phyloP scores from a whole-genome alignment of 1,284 basidiomycete genomes.

The Ganoderma lucidum region DNA sequence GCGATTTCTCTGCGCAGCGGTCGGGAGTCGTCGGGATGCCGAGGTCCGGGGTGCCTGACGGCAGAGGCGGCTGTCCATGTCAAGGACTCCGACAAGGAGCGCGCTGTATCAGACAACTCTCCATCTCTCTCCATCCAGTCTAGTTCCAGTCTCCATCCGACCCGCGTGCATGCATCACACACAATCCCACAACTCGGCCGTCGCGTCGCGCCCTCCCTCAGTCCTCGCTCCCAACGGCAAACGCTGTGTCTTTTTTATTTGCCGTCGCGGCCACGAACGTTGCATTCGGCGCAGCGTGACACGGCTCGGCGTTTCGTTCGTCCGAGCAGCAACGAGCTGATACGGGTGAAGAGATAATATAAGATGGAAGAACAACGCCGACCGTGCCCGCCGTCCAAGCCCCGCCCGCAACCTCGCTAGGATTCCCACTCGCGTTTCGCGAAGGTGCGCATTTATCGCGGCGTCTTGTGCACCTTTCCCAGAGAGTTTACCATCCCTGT shows the following conservation, averaged over 20 bases:
- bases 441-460: not conserved
- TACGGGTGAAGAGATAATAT: not conserved
- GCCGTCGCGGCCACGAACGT: not conserved
- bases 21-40: not conserved
- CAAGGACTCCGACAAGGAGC: not conserved
- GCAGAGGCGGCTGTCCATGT: not conserved
- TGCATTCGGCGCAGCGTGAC: not conserved
- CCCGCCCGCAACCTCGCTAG: not conserved
- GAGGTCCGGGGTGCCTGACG: conserved; percentile 1
- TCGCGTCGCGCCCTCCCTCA: not conserved
- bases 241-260: not conserved
- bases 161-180: not conserved
- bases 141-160: not conserved
- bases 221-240: not conserved
- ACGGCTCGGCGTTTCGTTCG: not conserved
- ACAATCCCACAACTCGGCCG: not conserved
- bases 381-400: not conserved
- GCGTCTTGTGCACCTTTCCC: not conserved
- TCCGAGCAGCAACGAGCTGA: not conserved
- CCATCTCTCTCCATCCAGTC: too few species aligned
- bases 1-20: not conserved
- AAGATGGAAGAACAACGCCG: not conserved
- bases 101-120: not conserved
- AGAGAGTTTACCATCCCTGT: not conserved
- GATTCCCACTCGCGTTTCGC: not conserved